Percentiles rank a stretch among this genome's conserved stretches.
Conservation (phyloP, 2,329 filamentous ascomycete species). For the Calonectria ilicicola region DNA sequence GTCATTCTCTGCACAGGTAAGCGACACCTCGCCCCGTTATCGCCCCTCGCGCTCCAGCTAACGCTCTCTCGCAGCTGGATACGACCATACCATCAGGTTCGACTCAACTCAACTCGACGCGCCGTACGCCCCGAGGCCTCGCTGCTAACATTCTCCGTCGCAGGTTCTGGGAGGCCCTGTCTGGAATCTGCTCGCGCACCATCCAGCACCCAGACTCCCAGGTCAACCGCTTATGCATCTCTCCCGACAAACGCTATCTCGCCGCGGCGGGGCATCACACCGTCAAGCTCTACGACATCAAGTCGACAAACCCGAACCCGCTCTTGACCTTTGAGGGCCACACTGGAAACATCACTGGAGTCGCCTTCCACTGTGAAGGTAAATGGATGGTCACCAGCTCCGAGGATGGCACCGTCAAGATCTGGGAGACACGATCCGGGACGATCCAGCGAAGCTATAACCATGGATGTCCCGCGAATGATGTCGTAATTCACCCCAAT, state of each 20-base stretch:
- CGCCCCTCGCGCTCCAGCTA: slow-evolving; percentile 29
- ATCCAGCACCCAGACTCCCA: slow-evolving; percentile 99
- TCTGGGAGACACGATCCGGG: slow-evolving; percentile 92
- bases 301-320: slow-evolving; percentile 95
- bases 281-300: slow-evolving; percentile 98
- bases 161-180: slow-evolving; percentile 98
- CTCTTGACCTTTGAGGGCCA: slow-evolving; percentile 96
- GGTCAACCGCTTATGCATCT: slow-evolving; percentile 98
- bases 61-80: slow-evolving; percentile 60
- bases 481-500: slow-evolving; percentile 99
- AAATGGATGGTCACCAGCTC: slow-evolving; percentile 99
- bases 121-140: slow-evolving; percentile 7
- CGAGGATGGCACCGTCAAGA: slow-evolving; percentile 96
- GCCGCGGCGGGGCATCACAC: slow-evolving; percentile 84
- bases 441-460: slow-evolving; percentile 92
- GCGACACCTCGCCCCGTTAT: slow-evolving; percentile 24
- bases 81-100: slow-evolving; percentile 73
- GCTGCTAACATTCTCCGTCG: slow-evolving; percentile 26
- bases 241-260: slow-evolving; percentile 95
- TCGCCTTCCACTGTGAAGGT: slow-evolving; percentile 97
- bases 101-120: slow-evolving; percentile 27
- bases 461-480: slow-evolving; percentile 90
- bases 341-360: slow-evolving; percentile 93
- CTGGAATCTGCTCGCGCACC: slow-evolving; percentile 96
- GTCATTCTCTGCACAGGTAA: slow-evolving; percentile 73